These are phyloP conservation scores for Trichoderma pleuroti DNA, from an alignment of 2,329 filamentous ascomycete genomes.

Conservation along the genomic window DNA sequence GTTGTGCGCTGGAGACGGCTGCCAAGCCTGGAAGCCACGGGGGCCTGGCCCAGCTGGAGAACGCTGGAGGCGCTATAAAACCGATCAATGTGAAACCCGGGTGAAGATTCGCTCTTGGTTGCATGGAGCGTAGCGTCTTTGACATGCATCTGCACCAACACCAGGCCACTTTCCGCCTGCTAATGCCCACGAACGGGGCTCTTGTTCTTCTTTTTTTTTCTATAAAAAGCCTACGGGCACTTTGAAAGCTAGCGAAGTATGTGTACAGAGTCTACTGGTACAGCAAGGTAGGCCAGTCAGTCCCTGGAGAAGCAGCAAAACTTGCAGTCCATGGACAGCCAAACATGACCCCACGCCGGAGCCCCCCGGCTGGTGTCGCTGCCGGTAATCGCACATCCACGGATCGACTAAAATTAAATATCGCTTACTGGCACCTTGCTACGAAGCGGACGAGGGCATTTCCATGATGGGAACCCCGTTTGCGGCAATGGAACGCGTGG, in stretches of 20 bases:
- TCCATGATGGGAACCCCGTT: background rate
- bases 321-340: background rate
- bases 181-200: background rate
- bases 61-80: background rate
- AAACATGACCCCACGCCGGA: background rate
- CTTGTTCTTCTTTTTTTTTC: background rate
- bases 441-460: background rate
- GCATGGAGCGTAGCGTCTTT: background rate
- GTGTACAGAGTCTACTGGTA: background rate
- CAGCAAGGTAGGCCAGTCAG: too few species aligned
- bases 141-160: background rate
- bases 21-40: constrained; percentile 9
- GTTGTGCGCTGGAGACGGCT: background rate
- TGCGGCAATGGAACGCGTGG: background rate
- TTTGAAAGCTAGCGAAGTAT: background rate
- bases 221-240: background rate
- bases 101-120: background rate
- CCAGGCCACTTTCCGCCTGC: background rate
- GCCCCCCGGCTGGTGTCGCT: background rate
- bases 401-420: constrained; percentile 13
- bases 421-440: constrained; percentile 1
- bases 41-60: background rate
- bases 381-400: constrained; percentile 8
- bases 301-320: background rate
- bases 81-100: background rate